phyloP scores from a whole-genome alignment of 371 early-diverging fungal genomes.

The Mortierella sp. region DNA sequence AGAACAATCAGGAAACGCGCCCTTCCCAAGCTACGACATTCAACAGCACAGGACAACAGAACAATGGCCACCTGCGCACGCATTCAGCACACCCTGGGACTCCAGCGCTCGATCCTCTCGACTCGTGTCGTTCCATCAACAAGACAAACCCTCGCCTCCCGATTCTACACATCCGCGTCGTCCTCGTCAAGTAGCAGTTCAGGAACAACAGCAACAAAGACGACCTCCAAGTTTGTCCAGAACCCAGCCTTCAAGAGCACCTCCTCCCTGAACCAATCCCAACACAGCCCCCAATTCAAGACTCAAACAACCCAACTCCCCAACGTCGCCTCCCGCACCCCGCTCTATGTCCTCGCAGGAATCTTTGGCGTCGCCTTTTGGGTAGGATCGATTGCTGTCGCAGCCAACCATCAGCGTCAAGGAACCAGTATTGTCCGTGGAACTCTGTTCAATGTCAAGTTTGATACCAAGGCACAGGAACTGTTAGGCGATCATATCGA shows the following conservation, averaged over 20 bases:
- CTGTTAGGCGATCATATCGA: conserved; percentile 72
- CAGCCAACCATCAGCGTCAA: conserved; percentile 76
- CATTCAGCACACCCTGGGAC: conserved; percentile 12
- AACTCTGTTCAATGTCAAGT: conserved; percentile 74
- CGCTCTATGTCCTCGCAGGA: conserved; percentile 63
- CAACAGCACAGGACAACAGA: neutral
- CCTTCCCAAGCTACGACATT: neutral
- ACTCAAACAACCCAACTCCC: conserved; percentile 42
- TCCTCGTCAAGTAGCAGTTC: neutral
- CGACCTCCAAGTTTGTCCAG: conserved; percentile 12
- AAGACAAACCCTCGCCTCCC: neutral
- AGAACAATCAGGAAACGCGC: neutral
- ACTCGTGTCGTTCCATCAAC: neutral
- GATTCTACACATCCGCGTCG: conserved; percentile 13
- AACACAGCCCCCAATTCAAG: conserved; percentile 36
- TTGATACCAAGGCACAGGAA: conserved; percentile 67
- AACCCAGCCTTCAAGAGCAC: conserved; percentile 41
- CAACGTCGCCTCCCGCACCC: conserved; percentile 49
- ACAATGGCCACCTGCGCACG: conserved; percentile 14
- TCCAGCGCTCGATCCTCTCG: conserved; percentile 11
- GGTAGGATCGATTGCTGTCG: conserved; percentile 68
- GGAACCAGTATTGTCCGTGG: conserved; percentile 74
- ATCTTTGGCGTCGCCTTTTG: conserved; percentile 70
- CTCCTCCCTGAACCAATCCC: conserved; percentile 45
- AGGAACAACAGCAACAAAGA: neutral